Base-by-base conservation (phyloP, 1,139 yeast species). In the Yamadazyma mexicana region DNA sequence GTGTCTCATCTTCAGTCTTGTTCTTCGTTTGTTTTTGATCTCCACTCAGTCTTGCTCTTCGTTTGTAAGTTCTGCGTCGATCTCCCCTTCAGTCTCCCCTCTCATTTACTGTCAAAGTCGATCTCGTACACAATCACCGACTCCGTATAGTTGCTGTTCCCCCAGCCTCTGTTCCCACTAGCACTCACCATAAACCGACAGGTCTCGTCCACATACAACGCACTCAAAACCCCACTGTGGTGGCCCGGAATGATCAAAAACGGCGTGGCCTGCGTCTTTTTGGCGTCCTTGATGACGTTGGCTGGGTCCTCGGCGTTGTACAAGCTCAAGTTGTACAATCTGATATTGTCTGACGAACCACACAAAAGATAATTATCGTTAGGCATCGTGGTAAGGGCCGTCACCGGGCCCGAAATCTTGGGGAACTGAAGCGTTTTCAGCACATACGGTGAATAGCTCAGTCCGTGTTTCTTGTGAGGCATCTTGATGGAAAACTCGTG, bases 161-260 rank as follows among this genome's bases (percentile, higher is more conserved):
- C 77, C 97, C 97, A 91, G 3, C 98, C 98, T 55, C 98, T 76
- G 50, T 86, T 87, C 6, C 98, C 98, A 61, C 96, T 86, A 1
- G 98, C 83, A 55, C 96, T 84, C 11, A 91, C 78, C 81, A 92
- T 73, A 59, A 87, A 92, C 49, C 92, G 68, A 34, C 95, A 89
- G 1, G 92, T 85, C 31, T 89, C 92, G 57, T 91, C 98, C 25
- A 91, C 83, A 47, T 77, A 71, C 48, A 86, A 66, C 37, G 80
- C 76, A 46, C 78, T 69, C 37, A 78, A 58, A 11, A 73, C 69
- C 18, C 83, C 83, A 26, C 83, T 82, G 46, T 73, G 78, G 50
- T 78, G 83, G 1, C 83, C 83, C 1, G 70, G 96, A 64, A 62
- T 83, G 60, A 62, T 83, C 73, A 73, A 73, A 49, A 76, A 79